Base-by-base conservation (phyloP, 2,329 filamentous ascomycete species). In the Teratosphaeria viscida region DNA sequence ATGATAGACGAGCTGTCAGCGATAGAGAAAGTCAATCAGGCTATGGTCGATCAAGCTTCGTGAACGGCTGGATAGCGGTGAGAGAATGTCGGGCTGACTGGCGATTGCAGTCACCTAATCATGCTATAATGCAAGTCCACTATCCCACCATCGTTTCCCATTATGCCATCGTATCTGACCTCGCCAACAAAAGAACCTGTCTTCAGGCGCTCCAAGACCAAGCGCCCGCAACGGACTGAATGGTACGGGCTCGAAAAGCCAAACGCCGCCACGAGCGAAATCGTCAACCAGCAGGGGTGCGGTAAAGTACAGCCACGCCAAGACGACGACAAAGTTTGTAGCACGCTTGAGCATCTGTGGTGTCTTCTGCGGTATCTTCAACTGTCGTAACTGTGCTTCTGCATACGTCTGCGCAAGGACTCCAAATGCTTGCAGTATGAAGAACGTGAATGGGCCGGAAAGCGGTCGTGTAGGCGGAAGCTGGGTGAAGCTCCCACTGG, bases 201-300 rank as follows among this genome's bases (percentile, higher is more conserved):
- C 85, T 0, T 81, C 82, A 19, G 78, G 73, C 1, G 76, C 75
- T 0, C 87, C 88, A 37, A 86, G 76, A 0, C 88, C 86, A 16
- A 92, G 37, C 1, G 80, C 82, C 29, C 90, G 79, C n/a, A 91
- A 69, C 0, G 81, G 69, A 58, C 89, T 95, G 8, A 92, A 64
- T 0, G 91, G 90, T n/a, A 95, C 74, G 0, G 90, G 90, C 72
- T 96, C 90, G 62, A 85, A 84, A 14, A 95, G 73, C 88, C 89
- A 96, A 0, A 95, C 68, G 0, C 89, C 90, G 0, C 84, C 82
- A 11, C 81, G 78, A 0, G 86, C 81, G 70, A 95, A 85, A 68
- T 96, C 92, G 69, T 95, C 84, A 11, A 85, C 77, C n/a, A 96
- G 78, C 39, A 85, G 71, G 49, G 78, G 78, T 0, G 82, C 81